Evolutionary conservation across 2,329 filamentous ascomycete genomes (phyloP).

Genomic region (Penicillium paneum): DNA sequence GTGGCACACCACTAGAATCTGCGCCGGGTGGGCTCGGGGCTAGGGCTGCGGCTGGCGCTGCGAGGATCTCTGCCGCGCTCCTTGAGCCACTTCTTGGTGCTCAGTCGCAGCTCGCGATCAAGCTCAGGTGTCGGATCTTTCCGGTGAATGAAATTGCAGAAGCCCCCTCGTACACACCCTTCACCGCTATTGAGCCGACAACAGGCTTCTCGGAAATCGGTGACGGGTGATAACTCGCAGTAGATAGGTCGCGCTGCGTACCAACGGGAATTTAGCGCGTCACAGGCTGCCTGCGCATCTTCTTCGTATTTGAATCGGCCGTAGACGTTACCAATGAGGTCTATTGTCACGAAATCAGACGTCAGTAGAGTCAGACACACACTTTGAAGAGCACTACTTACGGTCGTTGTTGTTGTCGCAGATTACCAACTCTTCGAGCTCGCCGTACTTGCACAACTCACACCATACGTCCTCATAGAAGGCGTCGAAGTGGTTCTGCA

Average conservation of each 20-base stretch:
- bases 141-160: conserved; percentile 99
- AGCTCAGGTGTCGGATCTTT: conserved; percentile 91
- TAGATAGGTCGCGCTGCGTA: conserved; percentile 97
- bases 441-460: conserved; percentile 98
- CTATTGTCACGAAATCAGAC: conserved; percentile 40
- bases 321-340: conserved; percentile 98
- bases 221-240: conserved; percentile 94
- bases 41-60: conserved; percentile 77
- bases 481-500: conserved; percentile 99
- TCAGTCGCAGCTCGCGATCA: conserved; percentile 79
- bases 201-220: conserved; percentile 96
- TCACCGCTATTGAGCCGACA: conserved; percentile 92
- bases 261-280: conserved; percentile 91
- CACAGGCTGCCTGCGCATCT: conserved; percentile 86
- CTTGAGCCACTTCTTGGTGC: conserved; percentile 96
- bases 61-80: conserved; percentile 77
- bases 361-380: conserved; percentile 13
- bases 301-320: conserved; percentile 99
- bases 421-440: conserved; percentile 95
- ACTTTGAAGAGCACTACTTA: conserved; percentile 47
- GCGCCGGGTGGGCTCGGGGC: conserved; percentile 75
- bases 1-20: conserved; percentile 53
- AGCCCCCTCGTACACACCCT: conserved; percentile 91
- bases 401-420: conserved; percentile 99
- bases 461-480: conserved; percentile 99